Base-by-base conservation (phyloP, 495 filamentous ascomycete species). In the Copromyces sp. region DNA sequence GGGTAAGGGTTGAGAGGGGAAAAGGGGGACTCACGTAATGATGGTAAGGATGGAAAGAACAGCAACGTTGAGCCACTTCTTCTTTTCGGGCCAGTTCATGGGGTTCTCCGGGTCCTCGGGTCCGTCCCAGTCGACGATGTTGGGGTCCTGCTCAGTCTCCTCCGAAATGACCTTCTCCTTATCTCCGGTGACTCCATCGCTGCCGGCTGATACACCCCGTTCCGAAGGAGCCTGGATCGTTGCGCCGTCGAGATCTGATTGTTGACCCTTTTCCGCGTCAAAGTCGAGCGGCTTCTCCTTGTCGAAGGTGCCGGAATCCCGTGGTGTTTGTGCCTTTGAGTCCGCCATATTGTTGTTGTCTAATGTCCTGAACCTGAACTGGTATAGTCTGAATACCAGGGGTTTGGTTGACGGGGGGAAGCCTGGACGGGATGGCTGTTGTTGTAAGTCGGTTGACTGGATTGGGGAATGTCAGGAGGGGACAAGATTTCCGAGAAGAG, bases 1-100 rank as follows among this genome's bases (percentile, higher is more conserved):
- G 14, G 41, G 69, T n/a, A 20, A 70, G 35, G 71, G 73, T 32
- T 42, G 35, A 45, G 37, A 29, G 0, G 12, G 41, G 7, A 39
- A 17, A 12, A 29, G 42, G n/a, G 68, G 38, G 5, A 75, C 81
- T 79, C 59, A 82, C 80, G 82, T 84, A 68, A 84, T 77, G 68
- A 84, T 69, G 35, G 83, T 83, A 65, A 84, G 77, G 39, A 82
- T 70, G 37, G 82, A 82, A 1, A 83, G 72, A 39, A 90, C 83
- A 76, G 88, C 84, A 3, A 93, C 91, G 73, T 90, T 86, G 4
- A 84, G 41, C 88, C 90, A 93, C 81, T 94, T 94, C 76, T 86
- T 87, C 42, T 75, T 74, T 9, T 79, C 77, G 1, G 86, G 74
- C 83, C 88, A 90, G 80, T 92, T 91, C 80, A 84, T 83, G 1